These are phyloP conservation scores for Ustilago lituana DNA, from an alignment of 1,284 basidiomycete species.

Conservation along the genomic window DNA sequence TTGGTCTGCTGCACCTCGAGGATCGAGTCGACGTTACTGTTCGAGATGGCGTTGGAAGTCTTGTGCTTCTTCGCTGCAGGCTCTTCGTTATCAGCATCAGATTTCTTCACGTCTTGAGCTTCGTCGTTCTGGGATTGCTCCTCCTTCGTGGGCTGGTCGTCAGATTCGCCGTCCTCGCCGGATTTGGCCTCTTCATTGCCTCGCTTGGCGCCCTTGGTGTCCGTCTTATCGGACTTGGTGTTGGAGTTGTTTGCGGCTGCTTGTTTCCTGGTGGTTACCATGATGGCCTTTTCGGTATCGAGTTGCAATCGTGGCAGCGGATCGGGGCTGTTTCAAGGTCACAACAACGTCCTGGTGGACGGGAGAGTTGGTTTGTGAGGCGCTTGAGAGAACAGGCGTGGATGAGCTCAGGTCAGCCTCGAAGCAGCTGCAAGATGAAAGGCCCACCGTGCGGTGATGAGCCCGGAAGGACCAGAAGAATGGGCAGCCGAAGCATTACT, in stretches of 20 bases:
- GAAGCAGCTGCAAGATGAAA: no score
- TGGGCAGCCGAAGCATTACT: slow-evolving; percentile 32
- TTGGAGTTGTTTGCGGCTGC: slow-evolving; percentile 18
- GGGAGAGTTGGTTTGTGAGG: no score
- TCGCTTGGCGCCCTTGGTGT: slow-evolving; percentile 9
- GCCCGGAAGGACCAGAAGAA: no score
- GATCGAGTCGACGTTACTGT: slow-evolving; percentile 11
- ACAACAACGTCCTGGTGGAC: no score
- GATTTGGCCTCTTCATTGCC: slow-evolving; percentile 7
- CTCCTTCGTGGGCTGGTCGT: slow-evolving; percentile 6
- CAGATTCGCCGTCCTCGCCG: slow-evolving; percentile 1
- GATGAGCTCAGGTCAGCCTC: no score
- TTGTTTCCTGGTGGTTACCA: slow-evolving; percentile 36
- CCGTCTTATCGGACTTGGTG: background rate
- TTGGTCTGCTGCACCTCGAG: slow-evolving; percentile 43
- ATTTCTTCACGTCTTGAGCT: background rate
- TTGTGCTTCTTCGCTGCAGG: slow-evolving; percentile 37
- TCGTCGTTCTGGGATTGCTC: background rate
- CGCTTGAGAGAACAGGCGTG: no score
- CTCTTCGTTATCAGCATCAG: background rate
- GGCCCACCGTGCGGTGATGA: no score
- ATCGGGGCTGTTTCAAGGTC: no score
- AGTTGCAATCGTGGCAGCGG: no score
- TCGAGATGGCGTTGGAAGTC: slow-evolving; percentile 9
- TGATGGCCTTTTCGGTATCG: no score